Evolutionary conservation across 2,329 filamentous ascomycete genomes (phyloP).

Genomic region (Fusarium pilosicola): DNA sequence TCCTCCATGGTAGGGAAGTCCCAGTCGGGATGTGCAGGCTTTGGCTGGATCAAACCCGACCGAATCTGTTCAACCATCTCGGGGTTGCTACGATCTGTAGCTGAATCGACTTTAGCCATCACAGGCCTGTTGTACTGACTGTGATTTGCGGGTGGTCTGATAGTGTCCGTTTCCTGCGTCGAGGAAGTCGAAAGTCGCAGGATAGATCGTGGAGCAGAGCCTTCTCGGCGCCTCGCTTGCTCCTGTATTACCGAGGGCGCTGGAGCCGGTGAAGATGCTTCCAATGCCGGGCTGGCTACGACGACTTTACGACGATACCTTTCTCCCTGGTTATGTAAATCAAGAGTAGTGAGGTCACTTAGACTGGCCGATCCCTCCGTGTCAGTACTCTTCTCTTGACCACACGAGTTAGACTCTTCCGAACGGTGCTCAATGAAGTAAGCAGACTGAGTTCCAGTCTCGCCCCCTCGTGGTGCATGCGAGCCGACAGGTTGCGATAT

Average conservation of each 20-base stretch:
- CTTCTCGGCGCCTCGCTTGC: constrained; percentile 48
- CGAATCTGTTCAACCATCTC: constrained; percentile 45
- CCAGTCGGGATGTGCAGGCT: constrained; percentile 7
- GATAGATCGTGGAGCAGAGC: constrained; percentile 47
- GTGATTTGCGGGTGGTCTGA: constrained; percentile 19
- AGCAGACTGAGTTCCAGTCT: not conserved
- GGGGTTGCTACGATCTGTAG: constrained; percentile 12
- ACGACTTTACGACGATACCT: constrained; percentile 44
- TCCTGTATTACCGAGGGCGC: constrained; percentile 51
- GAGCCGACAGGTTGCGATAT: not conserved
- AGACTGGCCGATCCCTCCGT: not conserved
- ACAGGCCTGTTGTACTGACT: constrained; percentile 41
- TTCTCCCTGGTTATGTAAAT: constrained; percentile 7
- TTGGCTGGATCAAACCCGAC: constrained; percentile 34
- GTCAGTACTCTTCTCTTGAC: not conserved
- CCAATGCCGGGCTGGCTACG: constrained; percentile 46
- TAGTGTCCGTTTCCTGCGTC: constrained; percentile 9
- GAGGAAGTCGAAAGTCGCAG: constrained; percentile 43
- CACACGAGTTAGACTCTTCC: not conserved
- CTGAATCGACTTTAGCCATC: constrained; percentile 11
- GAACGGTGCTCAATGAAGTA: not conserved
- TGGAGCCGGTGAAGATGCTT: constrained; percentile 33
- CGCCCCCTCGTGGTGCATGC: not conserved
- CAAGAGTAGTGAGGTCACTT: not conserved
- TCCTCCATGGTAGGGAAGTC: constrained; percentile 41